Percentiles rank a stretch among this genome's conserved stretches.
phyloP scores from a whole-genome alignment of 495 filamentous ascomycete species.

The Penicillium fimorum region DNA sequence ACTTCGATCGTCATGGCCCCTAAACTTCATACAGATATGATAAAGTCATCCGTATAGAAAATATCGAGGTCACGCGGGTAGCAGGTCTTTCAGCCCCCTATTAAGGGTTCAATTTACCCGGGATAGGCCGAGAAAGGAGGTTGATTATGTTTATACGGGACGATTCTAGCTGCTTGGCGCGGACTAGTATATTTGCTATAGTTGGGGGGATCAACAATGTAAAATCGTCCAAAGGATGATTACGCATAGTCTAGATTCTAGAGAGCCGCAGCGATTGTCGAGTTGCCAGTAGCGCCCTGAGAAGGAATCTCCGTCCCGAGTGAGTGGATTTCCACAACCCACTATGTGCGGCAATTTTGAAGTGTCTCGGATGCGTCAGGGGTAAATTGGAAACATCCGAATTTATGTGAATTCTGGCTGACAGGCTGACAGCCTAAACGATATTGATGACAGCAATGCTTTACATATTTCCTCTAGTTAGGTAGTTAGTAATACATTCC shows the following conservation, averaged over 20 bases:
- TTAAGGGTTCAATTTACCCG: not conserved
- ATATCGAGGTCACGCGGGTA: not conserved
- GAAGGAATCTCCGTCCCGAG: conserved; percentile 4
- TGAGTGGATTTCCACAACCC: too few relatives aligned
- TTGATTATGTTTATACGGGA: not conserved
- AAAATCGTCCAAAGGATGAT: conserved; percentile 10
- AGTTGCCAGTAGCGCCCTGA: not conserved
- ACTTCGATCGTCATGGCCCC: too few relatives aligned
- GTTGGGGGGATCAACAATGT: conserved; percentile 9
- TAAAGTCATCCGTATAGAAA: not conserved
- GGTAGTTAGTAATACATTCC: too few relatives aligned
- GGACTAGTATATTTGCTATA: conserved; percentile 2
- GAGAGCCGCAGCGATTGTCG: conserved; percentile 24
- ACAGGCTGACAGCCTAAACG: not conserved
- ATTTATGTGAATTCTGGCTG: not conserved
- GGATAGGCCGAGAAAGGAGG: not conserved
- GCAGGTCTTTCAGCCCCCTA: not conserved
- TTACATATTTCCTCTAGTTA: too few relatives aligned
- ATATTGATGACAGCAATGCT: too few relatives aligned
- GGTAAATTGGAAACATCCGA: not conserved
- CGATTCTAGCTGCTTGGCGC: conserved; percentile 3
- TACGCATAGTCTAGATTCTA: conserved; percentile 7
- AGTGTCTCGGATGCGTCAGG: conserved; percentile 8
- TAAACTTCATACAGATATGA: too few relatives aligned
- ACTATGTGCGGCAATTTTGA: not conserved